Base-by-base conservation (phyloP, 768 basidiomycete species). In the Suillus bovinus region DNA sequence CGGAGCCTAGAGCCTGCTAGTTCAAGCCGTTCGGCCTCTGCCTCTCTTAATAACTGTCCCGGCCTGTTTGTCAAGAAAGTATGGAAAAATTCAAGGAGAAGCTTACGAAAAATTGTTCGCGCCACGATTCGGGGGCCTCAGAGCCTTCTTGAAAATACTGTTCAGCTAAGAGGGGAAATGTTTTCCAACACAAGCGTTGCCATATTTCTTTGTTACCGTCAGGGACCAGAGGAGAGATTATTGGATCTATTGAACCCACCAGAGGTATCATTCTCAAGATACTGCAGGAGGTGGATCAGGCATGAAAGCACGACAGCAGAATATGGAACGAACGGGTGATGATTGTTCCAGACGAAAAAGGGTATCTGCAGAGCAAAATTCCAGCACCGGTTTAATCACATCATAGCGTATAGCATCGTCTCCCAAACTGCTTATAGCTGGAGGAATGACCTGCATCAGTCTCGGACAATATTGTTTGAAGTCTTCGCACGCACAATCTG, bases 381-480 rank as follows among this genome's bases (percentile, higher is more conserved):
- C 85, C 63, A 94, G 79, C 49, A 94, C 86, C 49, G 91, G 93
- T 70, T 82, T 84, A 64, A 89, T 82, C 57, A 93, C 79, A 49
- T 81, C 78, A 72, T 84, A 89, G 61, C 83, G 84, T 67, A 91
- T 70, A 29, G 38, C 24, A 64, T 73, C 71, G 64, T 84, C 81
- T 16, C 89, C 89, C 29, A 94, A 77, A 69, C 84, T 84, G 57
- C 76, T 75, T 65, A 92, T 87, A 57, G 81, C 91, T 93, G 67
- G 34, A 34, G 44, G 38, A 66, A 38, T 11, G 9, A 59, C 34
- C 61, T 29, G 52, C 53, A 42, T 42, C 10, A 56, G 55, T 20
- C 38, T 56, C 27, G 24, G 20, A 56, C 17, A 11, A 56, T 14
- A 20, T 13, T 20, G 24, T 8, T 39, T 39, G 27, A 27, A 10